Percentiles rank a stretch among this genome's conserved stretches.
phyloP scores from a whole-genome alignment of 1,284 basidiomycete species.

The Papiliotrema nemorosa region DNA sequence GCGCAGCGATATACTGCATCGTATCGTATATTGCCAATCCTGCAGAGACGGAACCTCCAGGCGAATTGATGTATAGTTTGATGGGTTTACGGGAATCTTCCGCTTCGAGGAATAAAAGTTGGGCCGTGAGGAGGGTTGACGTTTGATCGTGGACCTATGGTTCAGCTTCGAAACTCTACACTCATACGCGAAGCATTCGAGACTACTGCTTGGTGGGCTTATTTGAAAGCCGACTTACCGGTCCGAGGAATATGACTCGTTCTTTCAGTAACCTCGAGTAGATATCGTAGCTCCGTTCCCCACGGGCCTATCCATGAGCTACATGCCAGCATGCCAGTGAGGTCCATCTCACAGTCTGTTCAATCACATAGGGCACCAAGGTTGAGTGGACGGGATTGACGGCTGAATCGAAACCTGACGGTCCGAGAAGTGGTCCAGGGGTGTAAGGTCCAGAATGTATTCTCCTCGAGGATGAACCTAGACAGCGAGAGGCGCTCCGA shows the following conservation, averaged over 20 bases:
- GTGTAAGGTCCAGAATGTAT: constrained; percentile 1
- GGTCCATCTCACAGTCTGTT: constrained; percentile 71
- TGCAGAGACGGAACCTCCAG: constrained; percentile 88
- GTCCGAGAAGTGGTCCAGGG: background rate
- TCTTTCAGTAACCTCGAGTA: constrained; percentile 86
- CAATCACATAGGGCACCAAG: constrained; percentile 60
- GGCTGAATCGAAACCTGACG: constrained; percentile 7
- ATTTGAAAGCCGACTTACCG: constrained; percentile 55
- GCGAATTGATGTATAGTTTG: constrained; percentile 90
- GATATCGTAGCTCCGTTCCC: constrained; percentile 90
- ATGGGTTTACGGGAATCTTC: constrained; percentile 88
- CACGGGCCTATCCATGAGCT: constrained; percentile 64
- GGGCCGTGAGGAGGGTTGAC: constrained; percentile 79
- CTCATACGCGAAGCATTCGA: too few relatives aligned
- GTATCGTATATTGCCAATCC: constrained; percentile 94
- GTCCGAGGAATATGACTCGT: constrained; percentile 88
- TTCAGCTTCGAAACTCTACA: background rate
- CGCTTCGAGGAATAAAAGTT: constrained; percentile 87
- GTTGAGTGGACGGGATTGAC: constrained; percentile 6
- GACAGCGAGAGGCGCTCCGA: too few relatives aligned
- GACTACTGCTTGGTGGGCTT: constrained; percentile 5
- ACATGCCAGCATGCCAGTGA: background rate
- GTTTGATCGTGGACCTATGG: constrained; percentile 75
- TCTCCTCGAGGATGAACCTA: too few relatives aligned
- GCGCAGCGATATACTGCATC: constrained; percentile 78